Evolutionary conservation across 345 rosid species (phyloP).

Genomic region (Arabidopsis arenosa): DNA sequence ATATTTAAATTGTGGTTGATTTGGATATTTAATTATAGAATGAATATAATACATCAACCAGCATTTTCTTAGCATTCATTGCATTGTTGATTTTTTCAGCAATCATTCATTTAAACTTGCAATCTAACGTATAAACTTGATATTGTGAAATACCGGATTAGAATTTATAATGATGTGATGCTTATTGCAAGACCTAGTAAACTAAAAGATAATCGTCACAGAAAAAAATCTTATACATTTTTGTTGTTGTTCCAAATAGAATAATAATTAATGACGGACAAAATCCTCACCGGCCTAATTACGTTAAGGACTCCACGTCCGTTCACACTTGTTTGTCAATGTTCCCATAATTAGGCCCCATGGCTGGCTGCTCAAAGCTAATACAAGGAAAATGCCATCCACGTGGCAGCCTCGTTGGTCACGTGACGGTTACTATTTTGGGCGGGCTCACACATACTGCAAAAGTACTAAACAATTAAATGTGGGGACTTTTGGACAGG

Average conservation of each 20-base stretch:
- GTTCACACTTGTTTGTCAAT: constrained; percentile 34
- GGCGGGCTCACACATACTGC: background rate
- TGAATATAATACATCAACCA: constrained; percentile 1
- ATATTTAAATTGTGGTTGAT: constrained; percentile 2
- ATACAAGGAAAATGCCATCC: constrained; percentile 20
- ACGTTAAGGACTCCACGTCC: constrained; percentile 38
- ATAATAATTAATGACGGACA: constrained; percentile 27
- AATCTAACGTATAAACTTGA: background rate
- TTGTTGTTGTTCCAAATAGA: constrained; percentile 34
- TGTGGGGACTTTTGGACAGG: constrained; percentile 35
- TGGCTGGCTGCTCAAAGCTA: constrained; percentile 7
- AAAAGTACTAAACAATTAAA: background rate
- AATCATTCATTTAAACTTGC: background rate
- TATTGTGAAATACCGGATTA: background rate
- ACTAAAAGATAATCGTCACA: constrained; percentile 30
- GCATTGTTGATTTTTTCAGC: background rate
- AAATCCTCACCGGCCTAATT: constrained; percentile 37
- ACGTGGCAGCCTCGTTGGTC: constrained; percentile 33
- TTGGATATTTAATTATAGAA: background rate
- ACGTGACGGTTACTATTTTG: constrained; percentile 34
- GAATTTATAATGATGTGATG: background rate
- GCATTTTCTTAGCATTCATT: constrained; percentile 3
- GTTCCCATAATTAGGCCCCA: constrained; percentile 31
- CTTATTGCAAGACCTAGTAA: background rate
- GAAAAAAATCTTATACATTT: background rate